phyloP scores from a whole-genome alignment of 2,329 filamentous ascomycete genomes.

The Zasmidium citrigriseum region DNA sequence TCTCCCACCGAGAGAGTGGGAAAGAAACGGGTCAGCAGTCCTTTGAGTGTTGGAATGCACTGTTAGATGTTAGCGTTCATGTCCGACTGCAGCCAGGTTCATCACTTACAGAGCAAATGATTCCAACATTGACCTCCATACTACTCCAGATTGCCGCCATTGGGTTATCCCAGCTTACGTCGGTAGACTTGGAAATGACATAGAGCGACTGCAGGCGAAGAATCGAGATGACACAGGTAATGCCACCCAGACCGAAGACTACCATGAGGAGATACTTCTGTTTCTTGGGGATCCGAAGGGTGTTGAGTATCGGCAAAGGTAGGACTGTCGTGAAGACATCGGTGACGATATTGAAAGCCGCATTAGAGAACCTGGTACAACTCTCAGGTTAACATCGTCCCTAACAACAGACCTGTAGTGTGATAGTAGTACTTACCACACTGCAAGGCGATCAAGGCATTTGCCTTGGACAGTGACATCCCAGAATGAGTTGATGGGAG shows the following conservation, averaged over 20 bases:
- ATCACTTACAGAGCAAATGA: constrained; percentile 25
- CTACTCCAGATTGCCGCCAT: constrained; percentile 21
- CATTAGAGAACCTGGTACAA: constrained; percentile 22
- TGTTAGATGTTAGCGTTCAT: not conserved
- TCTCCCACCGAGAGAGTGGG: constrained; percentile 12
- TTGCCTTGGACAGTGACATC: constrained; percentile 12
- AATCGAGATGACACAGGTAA: constrained; percentile 26
- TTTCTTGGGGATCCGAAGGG: constrained; percentile 26
- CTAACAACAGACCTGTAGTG: not conserved
- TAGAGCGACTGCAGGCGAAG: constrained; percentile 26
- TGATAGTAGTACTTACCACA: constrained; percentile 25
- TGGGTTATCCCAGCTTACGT: constrained; percentile 26
- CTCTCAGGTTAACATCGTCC: no score
- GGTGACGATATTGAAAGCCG: constrained; percentile 33
- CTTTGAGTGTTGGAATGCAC: constrained; percentile 17
- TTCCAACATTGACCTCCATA: constrained; percentile 29
- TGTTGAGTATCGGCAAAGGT: constrained; percentile 32
- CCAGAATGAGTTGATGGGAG: constrained; percentile 33
- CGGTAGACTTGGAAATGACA: constrained; percentile 19
- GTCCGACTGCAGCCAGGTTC: no score
- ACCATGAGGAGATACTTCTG: constrained; percentile 32
- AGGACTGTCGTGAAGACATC: constrained; percentile 34
- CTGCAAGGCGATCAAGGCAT: constrained; percentile 24
- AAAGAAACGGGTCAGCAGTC: constrained; percentile 15
- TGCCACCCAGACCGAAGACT: constrained; percentile 34